These are phyloP conservation scores for Melanomma pulvis-pyrius DNA, from an alignment of 495 filamentous ascomycete species.

Conservation along the genomic window DNA sequence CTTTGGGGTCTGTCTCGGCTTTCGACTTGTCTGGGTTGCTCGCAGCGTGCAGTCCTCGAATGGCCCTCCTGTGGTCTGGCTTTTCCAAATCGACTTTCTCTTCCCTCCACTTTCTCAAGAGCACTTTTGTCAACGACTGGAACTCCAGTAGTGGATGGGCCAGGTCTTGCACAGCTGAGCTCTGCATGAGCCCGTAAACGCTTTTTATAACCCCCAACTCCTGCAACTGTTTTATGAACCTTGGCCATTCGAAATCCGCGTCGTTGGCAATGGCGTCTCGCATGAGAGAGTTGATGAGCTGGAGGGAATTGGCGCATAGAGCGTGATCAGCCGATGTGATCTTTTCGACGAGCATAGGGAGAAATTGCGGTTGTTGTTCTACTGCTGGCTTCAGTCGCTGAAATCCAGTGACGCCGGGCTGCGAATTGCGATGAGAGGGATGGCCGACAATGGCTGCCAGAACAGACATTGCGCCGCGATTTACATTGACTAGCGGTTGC, in stretches of 20 bases:
- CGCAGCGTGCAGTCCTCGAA: slow-evolving; percentile 81
- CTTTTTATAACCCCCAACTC: slow-evolving; percentile 92
- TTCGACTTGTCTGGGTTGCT: slow-evolving; percentile 64
- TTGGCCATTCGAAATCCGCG: slow-evolving; percentile 80
- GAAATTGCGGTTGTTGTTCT: slow-evolving; percentile 85
- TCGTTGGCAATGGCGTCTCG: slow-evolving; percentile 89
- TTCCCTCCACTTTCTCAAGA: slow-evolving; percentile 89
- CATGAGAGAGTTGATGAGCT: slow-evolving; percentile 93
- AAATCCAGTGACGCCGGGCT: slow-evolving; percentile 56
- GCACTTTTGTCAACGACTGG: slow-evolving; percentile 86
- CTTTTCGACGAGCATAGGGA: slow-evolving; percentile 88
- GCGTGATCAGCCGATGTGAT: slow-evolving; percentile 94
- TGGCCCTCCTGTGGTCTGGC: slow-evolving; percentile 82
- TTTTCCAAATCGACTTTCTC: slow-evolving; percentile 80
- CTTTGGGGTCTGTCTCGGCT: slow-evolving; percentile 50
- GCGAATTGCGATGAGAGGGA: slow-evolving; percentile 58
- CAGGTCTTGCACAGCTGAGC: slow-evolving; percentile 87
- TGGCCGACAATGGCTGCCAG: slow-evolving; percentile 90
- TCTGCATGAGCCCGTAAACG: slow-evolving; percentile 89
- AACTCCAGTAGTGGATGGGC: slow-evolving; percentile 94
- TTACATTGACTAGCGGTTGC: slow-evolving; percentile 95
- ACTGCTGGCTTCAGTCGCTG: slow-evolving; percentile 91
- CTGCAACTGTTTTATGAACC: slow-evolving; percentile 89
- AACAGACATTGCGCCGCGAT: slow-evolving; percentile 94
- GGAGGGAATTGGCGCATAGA: slow-evolving; percentile 91